Percentiles rank a stretch among this genome's conserved stretches.
phyloP scores from a whole-genome alignment of 805 yeast genomes.

The Jamesozyma piceae region DNA sequence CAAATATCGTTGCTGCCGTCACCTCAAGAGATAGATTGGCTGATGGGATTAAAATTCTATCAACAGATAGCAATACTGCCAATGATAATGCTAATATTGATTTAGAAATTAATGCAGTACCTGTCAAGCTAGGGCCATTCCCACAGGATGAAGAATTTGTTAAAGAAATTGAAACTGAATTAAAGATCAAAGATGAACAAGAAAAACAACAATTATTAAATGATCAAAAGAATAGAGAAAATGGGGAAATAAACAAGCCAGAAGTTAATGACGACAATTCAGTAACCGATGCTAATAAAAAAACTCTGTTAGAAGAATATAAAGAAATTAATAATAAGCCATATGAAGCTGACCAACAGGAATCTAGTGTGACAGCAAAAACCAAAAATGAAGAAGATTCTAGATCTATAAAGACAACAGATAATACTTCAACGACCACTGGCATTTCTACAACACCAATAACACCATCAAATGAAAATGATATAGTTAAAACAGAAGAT shows the following conservation, averaged over 20 bases:
- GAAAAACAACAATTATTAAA: slow-evolving; percentile 33
- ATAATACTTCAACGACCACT: slow-evolving; percentile 12
- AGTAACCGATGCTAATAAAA: slow-evolving; percentile 18
- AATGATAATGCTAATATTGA: slow-evolving; percentile 23
- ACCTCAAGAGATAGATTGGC: slow-evolving; percentile 25
- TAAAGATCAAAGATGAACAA: slow-evolving; percentile 68
- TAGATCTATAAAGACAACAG: slow-evolving; percentile 14
- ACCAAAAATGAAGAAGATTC: slow-evolving; percentile 8
- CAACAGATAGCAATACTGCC: slow-evolving; percentile 18
- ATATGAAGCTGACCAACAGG: slow-evolving; percentile 3
- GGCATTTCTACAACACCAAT: not conserved
- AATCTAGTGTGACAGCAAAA: slow-evolving; percentile 4
- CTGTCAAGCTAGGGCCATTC: slow-evolving; percentile 70
- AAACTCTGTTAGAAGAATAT: slow-evolving; percentile 56
- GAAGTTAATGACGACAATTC: not conserved
- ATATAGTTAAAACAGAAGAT: not conserved
- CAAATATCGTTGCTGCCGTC: slow-evolving; percentile 32
- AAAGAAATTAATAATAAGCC: slow-evolving; percentile 46
- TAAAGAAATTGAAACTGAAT: slow-evolving; percentile 75
- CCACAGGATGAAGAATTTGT: slow-evolving; percentile 82
- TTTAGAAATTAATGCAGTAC: slow-evolving; percentile 27
- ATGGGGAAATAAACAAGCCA: not conserved
- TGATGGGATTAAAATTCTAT: slow-evolving; percentile 25
- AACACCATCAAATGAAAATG: slow-evolving; percentile 8
- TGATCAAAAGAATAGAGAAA: slow-evolving; percentile 1